A percentile compares a stretch with the other conserved stretches of the same genome.
Evolutionary conservation across 2,329 filamentous ascomycete genomes (phyloP).

Genomic region (Aspergillus persii): DNA sequence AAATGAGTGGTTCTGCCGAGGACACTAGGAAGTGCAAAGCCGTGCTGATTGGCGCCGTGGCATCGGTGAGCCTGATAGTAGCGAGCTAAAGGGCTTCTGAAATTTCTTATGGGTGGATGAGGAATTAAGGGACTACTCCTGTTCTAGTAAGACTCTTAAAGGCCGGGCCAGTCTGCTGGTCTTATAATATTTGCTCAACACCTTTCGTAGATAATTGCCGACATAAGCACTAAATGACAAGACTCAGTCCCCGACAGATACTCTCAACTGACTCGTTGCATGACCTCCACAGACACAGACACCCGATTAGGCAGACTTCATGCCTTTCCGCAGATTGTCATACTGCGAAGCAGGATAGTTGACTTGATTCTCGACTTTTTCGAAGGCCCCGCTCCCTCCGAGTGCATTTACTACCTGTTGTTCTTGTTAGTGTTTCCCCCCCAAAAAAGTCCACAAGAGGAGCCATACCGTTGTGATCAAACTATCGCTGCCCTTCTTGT

Average conservation of each 20-base stretch:
- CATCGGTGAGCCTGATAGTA: neutral
- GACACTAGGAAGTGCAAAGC: neutral
- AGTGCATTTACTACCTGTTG: conserved; percentile 31
- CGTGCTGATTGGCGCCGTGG: neutral
- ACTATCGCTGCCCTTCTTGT: conserved; percentile 63
- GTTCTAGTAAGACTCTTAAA: no score
- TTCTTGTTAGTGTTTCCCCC: neutral
- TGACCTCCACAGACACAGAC: neutral
- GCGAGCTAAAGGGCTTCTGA: neutral
- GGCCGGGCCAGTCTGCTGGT: no score
- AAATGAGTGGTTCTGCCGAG: neutral
- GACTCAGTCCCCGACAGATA: no score
- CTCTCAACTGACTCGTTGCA: neutral
- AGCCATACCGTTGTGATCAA: conserved; percentile 59
- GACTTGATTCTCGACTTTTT: conserved; percentile 49
- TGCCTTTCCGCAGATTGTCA: conserved; percentile 50
- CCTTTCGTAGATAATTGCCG: no score
- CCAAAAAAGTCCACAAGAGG: neutral
- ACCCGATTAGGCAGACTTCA: neutral
- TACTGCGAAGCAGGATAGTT: conserved; percentile 54
- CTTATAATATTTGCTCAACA: no score
- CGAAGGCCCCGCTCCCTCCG: conserved; percentile 39
- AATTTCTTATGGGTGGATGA: no score
- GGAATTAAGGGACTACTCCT: no score
- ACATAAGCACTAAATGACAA: neutral